These are phyloP conservation scores for Cladophialophora yegresii DNA, from an alignment of 2,329 filamentous ascomycete species.

Conservation along the genomic window DNA sequence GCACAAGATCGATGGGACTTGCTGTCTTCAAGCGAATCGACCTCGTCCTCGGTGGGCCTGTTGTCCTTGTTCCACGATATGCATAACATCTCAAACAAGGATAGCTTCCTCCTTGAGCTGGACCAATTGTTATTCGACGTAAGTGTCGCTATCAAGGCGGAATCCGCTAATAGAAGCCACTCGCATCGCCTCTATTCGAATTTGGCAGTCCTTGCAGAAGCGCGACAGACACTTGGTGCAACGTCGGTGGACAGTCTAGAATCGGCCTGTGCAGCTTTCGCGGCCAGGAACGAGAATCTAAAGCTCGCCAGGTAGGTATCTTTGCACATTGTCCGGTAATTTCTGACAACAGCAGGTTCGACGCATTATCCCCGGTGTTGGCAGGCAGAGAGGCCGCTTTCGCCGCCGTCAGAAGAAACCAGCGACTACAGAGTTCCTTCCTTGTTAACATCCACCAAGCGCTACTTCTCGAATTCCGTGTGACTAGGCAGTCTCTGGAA, in stretches of 20 bases:
- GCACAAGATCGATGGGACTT: slow-evolving; percentile 18
- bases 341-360: slow-evolving; percentile 40
- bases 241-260: slow-evolving; percentile 21
- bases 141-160: not conserved
- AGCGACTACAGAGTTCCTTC: slow-evolving; percentile 62
- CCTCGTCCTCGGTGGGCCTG: not conserved
- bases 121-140: slow-evolving; percentile 19
- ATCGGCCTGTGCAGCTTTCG: slow-evolving; percentile 18
- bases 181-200: slow-evolving; percentile 15
- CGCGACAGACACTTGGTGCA: slow-evolving; percentile 21
- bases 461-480: slow-evolving; percentile 71
- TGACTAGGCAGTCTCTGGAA: slow-evolving; percentile 72
- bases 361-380: slow-evolving; percentile 74
- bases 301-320: slow-evolving; percentile 27
- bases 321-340: not conserved
- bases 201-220: slow-evolving; percentile 30
- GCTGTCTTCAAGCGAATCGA: slow-evolving; percentile 1
- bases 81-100: slow-evolving; percentile 20
- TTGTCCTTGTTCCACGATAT: slow-evolving; percentile 19
- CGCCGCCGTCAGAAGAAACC: slow-evolving; percentile 72
- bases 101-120: slow-evolving; percentile 13
- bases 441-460: slow-evolving; percentile 65
- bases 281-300: slow-evolving; percentile 17
- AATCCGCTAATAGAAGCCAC: slow-evolving; percentile 1
- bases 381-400: slow-evolving; percentile 82